These are phyloP conservation scores for Cyberlindnera saturnus DNA, from an alignment of 805 yeast genomes.

Conservation along the genomic window DNA sequence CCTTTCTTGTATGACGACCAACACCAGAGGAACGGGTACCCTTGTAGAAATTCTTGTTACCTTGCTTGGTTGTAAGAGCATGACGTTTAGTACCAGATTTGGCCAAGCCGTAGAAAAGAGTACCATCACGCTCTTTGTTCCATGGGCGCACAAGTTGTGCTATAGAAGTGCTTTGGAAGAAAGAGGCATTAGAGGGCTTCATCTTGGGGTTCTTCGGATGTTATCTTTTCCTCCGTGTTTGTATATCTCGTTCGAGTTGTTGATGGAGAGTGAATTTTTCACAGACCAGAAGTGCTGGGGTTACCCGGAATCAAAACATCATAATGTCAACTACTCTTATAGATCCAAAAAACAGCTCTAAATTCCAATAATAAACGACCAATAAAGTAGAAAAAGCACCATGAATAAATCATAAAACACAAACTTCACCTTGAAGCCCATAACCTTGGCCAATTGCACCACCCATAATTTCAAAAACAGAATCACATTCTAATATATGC, in stretches of 20 bases:
- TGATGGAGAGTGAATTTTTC: neutral
- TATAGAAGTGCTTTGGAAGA: constrained; percentile 41
- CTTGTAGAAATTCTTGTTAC: constrained; percentile 89
- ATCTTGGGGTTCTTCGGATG: constrained; percentile 15
- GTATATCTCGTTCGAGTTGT: neutral
- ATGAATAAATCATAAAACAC: too few relatives aligned
- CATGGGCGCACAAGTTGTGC: constrained; percentile 73
- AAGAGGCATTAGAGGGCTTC: constrained; percentile 43
- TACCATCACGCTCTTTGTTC: constrained; percentile 80
- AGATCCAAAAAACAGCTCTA: neutral
- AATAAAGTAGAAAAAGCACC: neutral
- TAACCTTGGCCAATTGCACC: too few relatives aligned
- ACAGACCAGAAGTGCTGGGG: neutral
- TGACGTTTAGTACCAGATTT: constrained; percentile 80
- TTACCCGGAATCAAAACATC: neutral
- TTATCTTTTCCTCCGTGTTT: neutral
- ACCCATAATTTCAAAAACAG: neutral
- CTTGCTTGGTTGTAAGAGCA: constrained; percentile 85
- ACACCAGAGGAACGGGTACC: constrained; percentile 96
- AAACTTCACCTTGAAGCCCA: too few relatives aligned
- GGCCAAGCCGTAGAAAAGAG: constrained; percentile 72
- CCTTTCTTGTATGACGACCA: constrained; percentile 71
- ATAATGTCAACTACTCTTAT: too few relatives aligned
- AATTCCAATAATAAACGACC: neutral
- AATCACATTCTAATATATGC: constrained; percentile 18